Percentiles rank a stretch among this genome's conserved stretches.
Conservation (phyloP, 257 asterid species). For the Solanum neorickii region DNA sequence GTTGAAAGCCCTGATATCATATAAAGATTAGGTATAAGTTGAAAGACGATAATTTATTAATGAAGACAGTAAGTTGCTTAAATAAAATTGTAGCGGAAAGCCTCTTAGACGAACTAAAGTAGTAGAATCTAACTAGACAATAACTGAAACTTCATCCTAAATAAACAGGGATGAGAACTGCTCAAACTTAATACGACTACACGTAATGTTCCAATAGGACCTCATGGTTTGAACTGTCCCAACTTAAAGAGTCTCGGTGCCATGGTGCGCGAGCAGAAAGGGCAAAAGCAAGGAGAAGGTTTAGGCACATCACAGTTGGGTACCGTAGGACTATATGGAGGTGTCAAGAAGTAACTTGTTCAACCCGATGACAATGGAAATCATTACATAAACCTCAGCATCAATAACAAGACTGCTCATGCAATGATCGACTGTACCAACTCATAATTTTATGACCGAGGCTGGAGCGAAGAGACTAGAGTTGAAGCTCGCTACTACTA, state of each 20-base stretch:
- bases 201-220: too few species aligned
- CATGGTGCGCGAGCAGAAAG: background rate
- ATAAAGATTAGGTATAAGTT: too few species aligned
- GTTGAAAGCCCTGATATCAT: background rate
- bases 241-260: background rate
- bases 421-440: background rate
- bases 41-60: too few species aligned
- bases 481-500: background rate
- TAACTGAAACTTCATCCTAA: too few species aligned
- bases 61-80: too few species aligned
- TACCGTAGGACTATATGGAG: background rate
- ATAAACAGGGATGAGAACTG: too few species aligned
- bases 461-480: background rate
- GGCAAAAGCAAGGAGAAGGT: background rate
- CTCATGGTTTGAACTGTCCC: background rate
- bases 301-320: background rate
- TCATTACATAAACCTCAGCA: background rate
- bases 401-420: too few species aligned
- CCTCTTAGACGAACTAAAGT: too few species aligned
- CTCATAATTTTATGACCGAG: background rate
- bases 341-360: background rate
- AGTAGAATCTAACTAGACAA: too few species aligned
- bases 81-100: too few species aligned
- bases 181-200: too few species aligned
- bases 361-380: background rate